Conservation (phyloP, 2,329 filamentous ascomycete species). For the Gnomoniopsis smithogilvyi region DNA sequence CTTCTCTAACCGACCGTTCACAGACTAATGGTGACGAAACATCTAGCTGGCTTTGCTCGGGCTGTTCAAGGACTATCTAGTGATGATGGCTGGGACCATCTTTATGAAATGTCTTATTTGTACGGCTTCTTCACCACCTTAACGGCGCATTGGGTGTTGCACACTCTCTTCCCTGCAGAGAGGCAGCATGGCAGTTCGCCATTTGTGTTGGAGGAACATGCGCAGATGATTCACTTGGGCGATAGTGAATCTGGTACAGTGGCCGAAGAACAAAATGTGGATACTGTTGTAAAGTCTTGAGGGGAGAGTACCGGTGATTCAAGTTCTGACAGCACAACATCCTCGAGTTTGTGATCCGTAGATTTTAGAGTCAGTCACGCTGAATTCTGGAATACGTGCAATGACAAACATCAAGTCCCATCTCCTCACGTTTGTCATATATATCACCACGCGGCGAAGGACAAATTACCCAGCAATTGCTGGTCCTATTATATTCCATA, state of each 20-base stretch:
- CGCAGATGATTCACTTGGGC: slow-evolving; percentile 9
- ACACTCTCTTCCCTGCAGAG: slow-evolving; percentile 21
- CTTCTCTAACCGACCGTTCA: background rate
- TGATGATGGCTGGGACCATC: slow-evolving; percentile 28
- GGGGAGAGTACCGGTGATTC: too few species aligned
- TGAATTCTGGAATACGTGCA: too few species aligned
- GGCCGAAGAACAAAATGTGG: background rate
- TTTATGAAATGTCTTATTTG: slow-evolving; percentile 28
- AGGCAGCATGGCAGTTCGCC: slow-evolving; percentile 25
- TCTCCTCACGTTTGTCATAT: too few species aligned
- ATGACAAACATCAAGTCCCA: too few species aligned
- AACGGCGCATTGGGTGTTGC: slow-evolving; percentile 21
- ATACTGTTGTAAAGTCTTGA: background rate
- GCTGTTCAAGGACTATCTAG: slow-evolving; percentile 20
- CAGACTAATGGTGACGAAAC: too few species aligned
- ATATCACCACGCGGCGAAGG: too few species aligned
- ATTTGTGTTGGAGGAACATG: slow-evolving; percentile 25
- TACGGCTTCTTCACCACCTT: slow-evolving; percentile 27
- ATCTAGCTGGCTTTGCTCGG: slow-evolving; percentile 25
- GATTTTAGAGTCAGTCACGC: too few species aligned
- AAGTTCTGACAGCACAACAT: too few species aligned
- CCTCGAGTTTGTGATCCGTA: too few species aligned
- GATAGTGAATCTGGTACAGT: background rate
- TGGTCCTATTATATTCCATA: too few species aligned
- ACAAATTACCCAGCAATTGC: too few species aligned